A percentile compares a stretch with the other conserved stretches of the same genome.
These are phyloP conservation scores for Penicillium lividum DNA, from an alignment of 495 filamentous ascomycete species.

Conservation along the genomic window DNA sequence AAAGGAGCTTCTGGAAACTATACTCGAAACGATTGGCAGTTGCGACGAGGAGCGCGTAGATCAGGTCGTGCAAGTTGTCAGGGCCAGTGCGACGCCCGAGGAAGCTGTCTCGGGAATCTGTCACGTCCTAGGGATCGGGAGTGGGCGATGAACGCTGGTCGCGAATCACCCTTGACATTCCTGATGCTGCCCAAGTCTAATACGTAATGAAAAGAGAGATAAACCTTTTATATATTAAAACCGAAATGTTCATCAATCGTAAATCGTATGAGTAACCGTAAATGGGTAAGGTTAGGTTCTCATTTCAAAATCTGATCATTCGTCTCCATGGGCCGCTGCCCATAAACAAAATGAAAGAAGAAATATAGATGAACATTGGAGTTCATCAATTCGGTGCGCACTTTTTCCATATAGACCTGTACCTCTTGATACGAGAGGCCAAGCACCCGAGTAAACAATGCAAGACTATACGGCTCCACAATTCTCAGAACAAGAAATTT, in stretches of 20 bases:
- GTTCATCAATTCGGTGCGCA: slow-evolving; percentile 36
- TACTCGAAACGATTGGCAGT: slow-evolving; percentile 34
- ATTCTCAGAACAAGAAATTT: slow-evolving; percentile 40
- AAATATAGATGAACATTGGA: slow-evolving; percentile 37
- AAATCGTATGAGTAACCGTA: not conserved
- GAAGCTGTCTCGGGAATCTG: slow-evolving; percentile 36
- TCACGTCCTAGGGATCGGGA: slow-evolving; percentile 26
- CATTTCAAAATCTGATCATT: slow-evolving; percentile 3
- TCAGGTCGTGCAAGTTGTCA: slow-evolving; percentile 34
- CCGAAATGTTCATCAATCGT: not conserved
- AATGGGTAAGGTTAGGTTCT: not conserved
- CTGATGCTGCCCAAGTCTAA: slow-evolving; percentile 5
- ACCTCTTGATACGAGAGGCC: slow-evolving; percentile 45
- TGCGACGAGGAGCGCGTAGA: slow-evolving; percentile 33
- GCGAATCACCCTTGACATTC: not conserved
- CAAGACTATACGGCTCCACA: slow-evolving; percentile 53
- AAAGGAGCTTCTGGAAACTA: slow-evolving; percentile 28
- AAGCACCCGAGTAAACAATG: slow-evolving; percentile 56
- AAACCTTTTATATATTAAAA: not conserved
- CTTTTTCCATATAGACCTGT: slow-evolving; percentile 35
- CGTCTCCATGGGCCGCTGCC: slow-evolving; percentile 34
- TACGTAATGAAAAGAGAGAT: not conserved
- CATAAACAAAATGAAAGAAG: slow-evolving; percentile 43
- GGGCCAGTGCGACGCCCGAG: slow-evolving; percentile 34
- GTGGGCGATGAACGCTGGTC: slow-evolving; percentile 9